Evolutionary conservation across 140 eudicot species (phyloP), one percentile per base, ranked within the genome.

Genomic region (Bidens hawaiensis): DNA sequence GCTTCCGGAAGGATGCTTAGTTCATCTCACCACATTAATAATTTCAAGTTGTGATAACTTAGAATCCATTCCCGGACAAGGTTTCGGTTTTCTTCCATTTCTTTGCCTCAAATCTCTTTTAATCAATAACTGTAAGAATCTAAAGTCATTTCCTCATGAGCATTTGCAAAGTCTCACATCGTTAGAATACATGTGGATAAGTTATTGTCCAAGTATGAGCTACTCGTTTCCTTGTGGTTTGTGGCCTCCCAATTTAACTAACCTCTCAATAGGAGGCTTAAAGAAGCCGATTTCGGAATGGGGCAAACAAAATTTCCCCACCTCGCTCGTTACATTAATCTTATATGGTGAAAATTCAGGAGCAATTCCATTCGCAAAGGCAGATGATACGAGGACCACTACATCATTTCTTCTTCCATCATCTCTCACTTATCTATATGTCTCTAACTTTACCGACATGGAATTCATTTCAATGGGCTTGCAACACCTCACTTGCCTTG

Each of bases 401-500:
- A 14, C 65, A 9, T 10, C 56, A 15, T 64, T 64, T 31, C 60
- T 48, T 64, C 60, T 64, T 48, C 70, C 70, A 31, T 7, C 70
- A 12, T 19, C 60, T 64, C n/a, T 48, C 30, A 21, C 23, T 17
- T 45, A 12, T 64, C 48, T 64, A 31, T 10, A 19, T 12, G 4
- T 49, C 48, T 28, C 13, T 17, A 21, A 14, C 33, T 64, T 64
- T 64, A 33, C 2, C 9, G 60, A 49, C 18, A 22, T 61, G 53
- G 61, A 69, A 59, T 59, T 52, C 27, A 10, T 69, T 69, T 19
- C 42, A 48, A 40, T 21, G 16, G 75, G 68, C 28, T 14, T 69
- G 45, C 67, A 60, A 47, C 75, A 69, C 68, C 68, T 69, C 50
- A 69, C 59, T 18, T 47, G 31, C 67, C 75, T 69, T 34, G 52